Conservation (phyloP, 2,329 filamentous ascomycete genomes). For the Cercospora sp. region DNA sequence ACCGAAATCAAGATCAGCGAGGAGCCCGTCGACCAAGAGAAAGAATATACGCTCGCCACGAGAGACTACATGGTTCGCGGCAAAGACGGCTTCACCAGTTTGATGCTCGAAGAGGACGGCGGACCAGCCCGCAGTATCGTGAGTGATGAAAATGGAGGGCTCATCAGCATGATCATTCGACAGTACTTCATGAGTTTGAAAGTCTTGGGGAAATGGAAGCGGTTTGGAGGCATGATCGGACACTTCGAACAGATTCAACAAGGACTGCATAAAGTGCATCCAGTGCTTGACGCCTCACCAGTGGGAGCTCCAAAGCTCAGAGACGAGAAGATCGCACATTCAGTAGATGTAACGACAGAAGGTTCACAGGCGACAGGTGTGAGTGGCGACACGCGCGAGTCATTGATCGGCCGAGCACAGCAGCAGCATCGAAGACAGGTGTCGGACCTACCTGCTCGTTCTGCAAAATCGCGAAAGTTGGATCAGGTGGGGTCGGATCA, state of each 20-base stretch:
- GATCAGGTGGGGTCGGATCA: constrained; percentile 6
- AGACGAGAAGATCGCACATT: not conserved
- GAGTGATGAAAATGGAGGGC: constrained; percentile 80
- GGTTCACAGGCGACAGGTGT: constrained; percentile 1
- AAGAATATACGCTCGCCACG: constrained; percentile 72
- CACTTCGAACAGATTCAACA: constrained; percentile 70
- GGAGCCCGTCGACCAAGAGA: constrained; percentile 61
- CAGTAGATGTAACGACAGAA: constrained; percentile 25
- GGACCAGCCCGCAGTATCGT: constrained; percentile 76
- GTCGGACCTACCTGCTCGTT: constrained; percentile 19
- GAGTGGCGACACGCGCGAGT: constrained; percentile 16
- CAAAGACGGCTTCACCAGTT: constrained; percentile 71
- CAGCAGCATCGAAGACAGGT: constrained; percentile 16
- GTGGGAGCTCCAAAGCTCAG: constrained; percentile 16
- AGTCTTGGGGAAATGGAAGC: constrained; percentile 76
- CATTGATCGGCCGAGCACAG: constrained; percentile 28
- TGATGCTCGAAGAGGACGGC: constrained; percentile 75
- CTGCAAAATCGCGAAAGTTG: constrained; percentile 17
- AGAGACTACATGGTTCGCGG: constrained; percentile 86
- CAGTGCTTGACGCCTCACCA: constrained; percentile 31
- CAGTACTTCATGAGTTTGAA: constrained; percentile 90
- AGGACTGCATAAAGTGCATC: constrained; percentile 56
- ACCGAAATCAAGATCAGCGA: constrained; percentile 62
- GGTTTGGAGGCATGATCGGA: constrained; percentile 63
- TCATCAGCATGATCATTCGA: constrained; percentile 81